Evolutionary conservation across 768 basidiomycete genomes (phyloP), one percentile per base, ranked within the genome.

Genomic region (Crucibulum laeve): DNA sequence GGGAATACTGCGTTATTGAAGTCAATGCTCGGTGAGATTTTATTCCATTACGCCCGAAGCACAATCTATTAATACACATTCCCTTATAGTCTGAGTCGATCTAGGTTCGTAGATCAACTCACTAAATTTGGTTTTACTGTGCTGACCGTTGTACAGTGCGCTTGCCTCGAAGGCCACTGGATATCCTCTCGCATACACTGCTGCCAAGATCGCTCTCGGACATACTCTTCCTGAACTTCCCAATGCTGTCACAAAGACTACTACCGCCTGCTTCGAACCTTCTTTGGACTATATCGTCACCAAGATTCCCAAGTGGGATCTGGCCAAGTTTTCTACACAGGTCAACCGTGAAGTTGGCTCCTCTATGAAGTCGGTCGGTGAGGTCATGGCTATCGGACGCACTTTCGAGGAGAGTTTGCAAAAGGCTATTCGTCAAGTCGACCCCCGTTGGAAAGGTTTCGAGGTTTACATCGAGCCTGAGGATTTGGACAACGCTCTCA

Each of bases 251-350:
- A 99, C 96, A 40, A 99, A 98, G 71, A 95, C 93, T 3, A 99
- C 96, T 1, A 98, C 96, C 7, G 96, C 96, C 2, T 98, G 96
- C 68, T 99, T 98, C 67, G 96, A 99, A 61, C 95, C 96, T 19
- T 95, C 94, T 5, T 76, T 99, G 34, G 96, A 99, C 65, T 99
- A 99, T 66, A 96, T 99, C 58, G 96, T 99, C 47, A 96, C 93
- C 38, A 99, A 99, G 70, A 98, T 99, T 51, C 96, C 96, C 48
- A 97, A 97, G 64, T 98, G 96, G 95, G 96, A 99, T 69, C 73
- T 99, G 44, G 93, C 94, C 52, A 99, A 99, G 66, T 98, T 99
- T 74, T 87, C 87, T 17, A 69, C 84, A 30, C 90, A 95, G 57
- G 96, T 98, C 46, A 84, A 95, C 60, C 85, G 95, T 50, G 84